Base-by-base conservation (phyloP, 1,139 yeast genomes). In the Suhomyces coccinellae region DNA sequence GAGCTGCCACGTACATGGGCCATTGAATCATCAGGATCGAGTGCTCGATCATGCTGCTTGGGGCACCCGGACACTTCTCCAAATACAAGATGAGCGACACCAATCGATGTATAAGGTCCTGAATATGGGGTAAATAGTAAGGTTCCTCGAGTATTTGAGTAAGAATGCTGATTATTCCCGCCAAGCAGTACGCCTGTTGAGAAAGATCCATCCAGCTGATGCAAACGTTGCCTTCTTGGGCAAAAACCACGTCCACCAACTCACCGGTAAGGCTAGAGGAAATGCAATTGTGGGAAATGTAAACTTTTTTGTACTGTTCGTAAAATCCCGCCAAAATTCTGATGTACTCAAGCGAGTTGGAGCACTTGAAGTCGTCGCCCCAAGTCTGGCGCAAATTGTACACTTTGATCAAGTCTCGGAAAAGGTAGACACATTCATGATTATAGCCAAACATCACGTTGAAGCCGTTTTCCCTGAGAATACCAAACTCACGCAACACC, bases 391-490 rank as follows among this genome's bases (percentile, higher is more conserved):
- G 57, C 11, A 68, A 62, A 52, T 79, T 79, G 46, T 80, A 59
- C 4, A 78, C 63, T 56, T 81, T 82, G 45, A 83, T 76, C 20
- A 84, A 70, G 51, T 80, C 86, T 47, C 77, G 72, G 40, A 82
- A 70, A 0, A 73, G 66, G 12, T 73, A 61, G 39, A 80, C 77
- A 50, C 83, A 65, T 17, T 72, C 73, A 50, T 79, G 76, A 47
- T 80, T 78, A 54, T 80, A 86, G 0, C 93, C 91, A 41, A 77
- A 73, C 49, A 85, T 60, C 15, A 82, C 63, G 56, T 83, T 84
- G 55, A 82, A 85, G 1, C 85, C 87, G 54, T 79, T 68, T 6
- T 66, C 64, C 10, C 65, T 53, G 1, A 75, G 54, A 3, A 78
- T 46, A 0, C 76, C 75, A 46, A 70, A 53, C 31, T 66, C 75